Evolutionary conservation across 345 rosid genomes (phyloP).

Genomic region (Rubroshorea leprosula): DNA sequence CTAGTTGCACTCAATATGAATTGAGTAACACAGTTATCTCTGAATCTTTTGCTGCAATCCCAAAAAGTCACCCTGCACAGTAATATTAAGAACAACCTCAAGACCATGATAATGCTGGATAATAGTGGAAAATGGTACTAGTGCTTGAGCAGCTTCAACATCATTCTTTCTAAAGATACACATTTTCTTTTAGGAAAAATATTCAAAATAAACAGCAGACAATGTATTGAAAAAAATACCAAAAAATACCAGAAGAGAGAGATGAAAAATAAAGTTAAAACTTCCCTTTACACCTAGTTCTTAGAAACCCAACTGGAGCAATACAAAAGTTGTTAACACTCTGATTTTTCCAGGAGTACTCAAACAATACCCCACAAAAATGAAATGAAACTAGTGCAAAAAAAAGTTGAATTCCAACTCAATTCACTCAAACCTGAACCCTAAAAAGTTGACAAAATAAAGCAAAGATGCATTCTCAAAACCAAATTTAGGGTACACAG

Average conservation of each 20-base stretch:
- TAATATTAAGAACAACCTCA: not conserved
- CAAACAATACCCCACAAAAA: not conserved
- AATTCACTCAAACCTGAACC: slow-evolving; percentile 8
- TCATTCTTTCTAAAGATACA: not conserved
- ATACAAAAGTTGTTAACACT: not conserved
- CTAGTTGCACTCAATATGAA: not conserved
- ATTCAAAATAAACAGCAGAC: not conserved
- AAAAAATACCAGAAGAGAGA: not conserved
- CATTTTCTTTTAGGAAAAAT: not conserved
- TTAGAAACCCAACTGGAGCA: slow-evolving; percentile 1
- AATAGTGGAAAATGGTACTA: not conserved
- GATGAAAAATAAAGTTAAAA: not conserved
- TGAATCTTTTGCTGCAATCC: slow-evolving; percentile 1
- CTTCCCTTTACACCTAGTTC: not conserved
- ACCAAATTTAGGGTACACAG: slow-evolving; percentile 2
- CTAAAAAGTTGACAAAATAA: slow-evolving; percentile 3
- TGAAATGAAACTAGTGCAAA: not conserved
- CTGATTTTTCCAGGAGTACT: not conserved
- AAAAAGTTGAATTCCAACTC: not conserved
- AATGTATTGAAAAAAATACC: not conserved
- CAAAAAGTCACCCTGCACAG: slow-evolving; percentile 18
- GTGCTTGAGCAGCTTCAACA: not conserved
- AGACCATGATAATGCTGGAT: not conserved
- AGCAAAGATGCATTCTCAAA: not conserved
- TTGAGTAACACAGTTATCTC: not conserved